Evolutionary conservation across 2,329 filamentous ascomycete genomes (phyloP), one percentile per base, ranked within the genome.

Genomic region (Fusarium beomiforme): DNA sequence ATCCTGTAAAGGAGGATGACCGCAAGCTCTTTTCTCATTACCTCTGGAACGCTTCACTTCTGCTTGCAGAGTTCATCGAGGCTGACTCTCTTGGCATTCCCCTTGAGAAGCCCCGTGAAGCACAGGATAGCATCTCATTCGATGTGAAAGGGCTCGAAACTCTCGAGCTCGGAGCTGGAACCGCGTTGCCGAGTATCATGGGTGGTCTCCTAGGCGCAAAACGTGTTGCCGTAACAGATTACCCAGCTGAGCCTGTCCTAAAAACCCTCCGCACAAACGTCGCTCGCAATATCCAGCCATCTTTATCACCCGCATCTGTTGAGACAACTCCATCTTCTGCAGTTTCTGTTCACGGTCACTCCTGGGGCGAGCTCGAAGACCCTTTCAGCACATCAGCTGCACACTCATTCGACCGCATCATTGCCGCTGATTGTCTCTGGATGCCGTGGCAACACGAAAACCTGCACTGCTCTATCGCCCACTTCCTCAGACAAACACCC

Each of bases 341-440:
- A 11, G 77, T 89, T 5, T 66, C 78, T 0, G 85, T 92, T 8
- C 77, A 87, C 54, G 90, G 90, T 2, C 91, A 93, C 74, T 80
- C 83, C 39, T 93, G 92, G 91, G 91, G 91, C 10, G 85, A 86
- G 21, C 77, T 88, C 3, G 56, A 72, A 1, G 75, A 79, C 26
- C 29, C 83, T 11, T 76, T 81, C 36, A 73, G 75, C 63, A 29
- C 70, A 57, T 46, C 72, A 44, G 58, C 74, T 64, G 72, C 72
- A 41, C 79, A 79, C 64, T 77, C 76, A 3, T 93, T 90, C 76
- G 88, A 88, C 47, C 86, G 90, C 62, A 83, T 94, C 42, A 80
- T 93, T n/a, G 89, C 89, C 0, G 90, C 90, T 68, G 91, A 94
- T 80, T 93, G 91, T 75, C 85, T 92, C 61, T 94, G 92, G 91